These are phyloP conservation scores for Pseudovirgaria hyperparasitica DNA, from an alignment of 2,329 filamentous ascomycete species.

Conservation along the genomic window DNA sequence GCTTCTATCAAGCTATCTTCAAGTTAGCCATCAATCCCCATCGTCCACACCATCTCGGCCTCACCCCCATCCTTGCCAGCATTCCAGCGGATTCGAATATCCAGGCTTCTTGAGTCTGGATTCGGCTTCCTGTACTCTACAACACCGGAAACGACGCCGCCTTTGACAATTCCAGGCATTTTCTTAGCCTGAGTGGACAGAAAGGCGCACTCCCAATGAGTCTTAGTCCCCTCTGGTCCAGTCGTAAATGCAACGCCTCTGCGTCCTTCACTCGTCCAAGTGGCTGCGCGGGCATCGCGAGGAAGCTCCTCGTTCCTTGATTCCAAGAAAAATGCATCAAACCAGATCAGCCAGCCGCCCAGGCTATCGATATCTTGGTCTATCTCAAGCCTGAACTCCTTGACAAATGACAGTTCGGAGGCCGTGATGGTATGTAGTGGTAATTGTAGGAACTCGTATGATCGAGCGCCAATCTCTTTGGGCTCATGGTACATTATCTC, in stretches of 20 bases:
- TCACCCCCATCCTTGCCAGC: too few species aligned
- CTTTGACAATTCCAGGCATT: too few species aligned
- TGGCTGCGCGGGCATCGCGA: conserved; percentile 44
- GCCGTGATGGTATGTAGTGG: conserved; percentile 61
- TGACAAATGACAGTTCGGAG: conserved; percentile 64
- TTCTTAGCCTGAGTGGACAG: too few species aligned
- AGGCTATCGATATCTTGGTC: conserved; percentile 51
- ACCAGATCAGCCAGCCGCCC: conserved; percentile 88
- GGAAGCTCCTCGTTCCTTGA: conserved; percentile 37
- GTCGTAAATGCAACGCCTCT: conserved; percentile 75
- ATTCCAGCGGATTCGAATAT: conserved; percentile 27
- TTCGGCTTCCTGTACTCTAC: conserved; percentile 55
- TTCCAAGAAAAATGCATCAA: conserved; percentile 81
- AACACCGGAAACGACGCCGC: too few species aligned
- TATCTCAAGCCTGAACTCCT: conserved; percentile 51
- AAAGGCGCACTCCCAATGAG: conserved; percentile 84
- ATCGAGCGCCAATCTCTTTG: conserved; percentile 31
- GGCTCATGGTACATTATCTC: conserved; percentile 19
- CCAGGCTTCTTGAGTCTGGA: conserved; percentile 25
- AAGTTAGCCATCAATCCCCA: too few species aligned
- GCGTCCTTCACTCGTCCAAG: conserved; percentile 44
- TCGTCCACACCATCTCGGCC: too few species aligned
- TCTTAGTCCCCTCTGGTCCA: conserved; percentile 60
- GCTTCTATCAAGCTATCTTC: too few species aligned
- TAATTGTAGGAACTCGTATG: conserved; percentile 58